These are phyloP conservation scores for Aspergillus luchuensis DNA, from an alignment of 2,329 filamentous ascomycete genomes.

Conservation along the genomic window DNA sequence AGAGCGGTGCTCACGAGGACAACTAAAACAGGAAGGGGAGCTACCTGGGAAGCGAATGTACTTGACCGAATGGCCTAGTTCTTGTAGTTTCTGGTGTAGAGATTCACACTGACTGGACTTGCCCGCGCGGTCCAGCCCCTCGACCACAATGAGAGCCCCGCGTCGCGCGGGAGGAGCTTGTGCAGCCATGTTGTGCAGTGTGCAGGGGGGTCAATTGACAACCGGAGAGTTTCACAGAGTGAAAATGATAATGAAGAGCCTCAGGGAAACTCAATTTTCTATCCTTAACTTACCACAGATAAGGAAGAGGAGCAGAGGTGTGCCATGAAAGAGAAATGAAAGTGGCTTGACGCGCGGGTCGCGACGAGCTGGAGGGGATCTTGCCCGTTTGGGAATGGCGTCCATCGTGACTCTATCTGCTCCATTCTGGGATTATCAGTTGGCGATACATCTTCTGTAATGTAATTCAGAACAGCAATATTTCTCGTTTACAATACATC, in stretches of 20 bases:
- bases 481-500: not conserved
- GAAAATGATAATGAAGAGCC: not conserved
- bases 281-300: too few relatives aligned
- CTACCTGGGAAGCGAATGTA: slow-evolving; percentile 68
- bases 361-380: too few relatives aligned
- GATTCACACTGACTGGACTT: slow-evolving; percentile 87
- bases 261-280: not conserved
- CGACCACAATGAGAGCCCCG: slow-evolving; percentile 78
- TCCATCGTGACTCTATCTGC: too few relatives aligned
- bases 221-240: not conserved
- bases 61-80: slow-evolving; percentile 55
- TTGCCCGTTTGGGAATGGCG: too few relatives aligned
- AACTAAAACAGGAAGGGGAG: not conserved
- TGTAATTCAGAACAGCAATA: not conserved
- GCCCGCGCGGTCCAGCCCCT: slow-evolving; percentile 85
- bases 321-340: too few relatives aligned
- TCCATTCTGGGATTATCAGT: too few relatives aligned
- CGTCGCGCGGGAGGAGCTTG: slow-evolving; percentile 39
- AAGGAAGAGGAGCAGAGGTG: not conserved
- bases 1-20: not conserved
- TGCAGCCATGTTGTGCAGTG: slow-evolving; percentile 17
- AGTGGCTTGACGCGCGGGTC: too few relatives aligned
- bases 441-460: not conserved
- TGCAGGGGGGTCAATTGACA: not conserved
- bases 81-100: slow-evolving; percentile 58